phyloP scores from a whole-genome alignment of 306 rosid genomes.

The Mucuna pruriens region DNA sequence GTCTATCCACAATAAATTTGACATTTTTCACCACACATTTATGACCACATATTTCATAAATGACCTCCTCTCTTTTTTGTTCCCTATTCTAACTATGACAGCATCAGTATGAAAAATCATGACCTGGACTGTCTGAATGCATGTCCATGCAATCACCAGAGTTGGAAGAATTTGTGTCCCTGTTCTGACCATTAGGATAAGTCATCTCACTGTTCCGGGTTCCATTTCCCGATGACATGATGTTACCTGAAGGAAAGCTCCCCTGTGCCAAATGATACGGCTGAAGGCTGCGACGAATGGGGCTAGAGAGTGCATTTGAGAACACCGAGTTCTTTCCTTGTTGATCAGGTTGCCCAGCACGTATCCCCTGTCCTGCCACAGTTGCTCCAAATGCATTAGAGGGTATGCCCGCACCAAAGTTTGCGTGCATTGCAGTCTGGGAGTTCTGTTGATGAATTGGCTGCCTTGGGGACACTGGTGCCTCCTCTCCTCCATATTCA shows the following conservation, averaged over 20 bases:
- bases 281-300: slow-evolving; percentile 74
- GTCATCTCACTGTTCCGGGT: slow-evolving; percentile 50
- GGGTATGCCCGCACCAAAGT: slow-evolving; percentile 45
- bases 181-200: slow-evolving; percentile 46
- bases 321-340: slow-evolving; percentile 67
- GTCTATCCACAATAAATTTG: slow-evolving; percentile 37
- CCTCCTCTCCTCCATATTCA: slow-evolving; percentile 67
- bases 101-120: slow-evolving; percentile 59
- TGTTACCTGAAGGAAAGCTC: slow-evolving; percentile 46
- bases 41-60: slow-evolving; percentile 37
- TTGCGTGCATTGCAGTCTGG: slow-evolving; percentile 49
- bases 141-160: slow-evolving; percentile 72
- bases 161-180: slow-evolving; percentile 60
- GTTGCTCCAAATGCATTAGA: slow-evolving; percentile 47
- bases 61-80: slow-evolving; percentile 12
- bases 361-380: slow-evolving; percentile 56
- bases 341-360: slow-evolving; percentile 62
- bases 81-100: slow-evolving; percentile 38
- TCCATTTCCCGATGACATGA: slow-evolving; percentile 55
- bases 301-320: slow-evolving; percentile 77
- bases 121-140: slow-evolving; percentile 69
- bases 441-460: slow-evolving; percentile 49
- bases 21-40: slow-evolving; percentile 38
- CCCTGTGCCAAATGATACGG: slow-evolving; percentile 69
- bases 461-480: slow-evolving; percentile 69